These are phyloP conservation scores for Ampelomyces quisqualis DNA, from an alignment of 2,329 filamentous ascomycete species.

Conservation along the genomic window DNA sequence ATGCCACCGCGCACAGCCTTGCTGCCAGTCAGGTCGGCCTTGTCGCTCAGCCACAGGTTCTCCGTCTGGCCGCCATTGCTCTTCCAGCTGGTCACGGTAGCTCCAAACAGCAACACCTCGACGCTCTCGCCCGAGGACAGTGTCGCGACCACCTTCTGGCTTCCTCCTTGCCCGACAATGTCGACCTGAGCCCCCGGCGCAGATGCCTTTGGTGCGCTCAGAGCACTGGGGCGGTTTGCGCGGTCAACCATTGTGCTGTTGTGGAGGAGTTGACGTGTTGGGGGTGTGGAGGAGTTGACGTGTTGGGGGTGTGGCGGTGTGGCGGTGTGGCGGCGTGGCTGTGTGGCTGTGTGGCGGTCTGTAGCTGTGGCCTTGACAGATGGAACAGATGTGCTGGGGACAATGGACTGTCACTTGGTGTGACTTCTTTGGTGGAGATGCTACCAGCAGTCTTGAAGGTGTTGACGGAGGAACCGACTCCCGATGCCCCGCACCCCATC, in stretches of 20 bases:
- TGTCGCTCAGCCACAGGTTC: constrained; percentile 83
- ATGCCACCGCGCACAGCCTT: constrained; percentile 92
- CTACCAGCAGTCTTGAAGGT: too few species aligned
- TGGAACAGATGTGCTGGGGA: too few species aligned
- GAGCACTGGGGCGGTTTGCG: constrained; percentile 76
- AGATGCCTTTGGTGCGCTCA: constrained; percentile 61
- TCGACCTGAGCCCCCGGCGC: constrained; percentile 68
- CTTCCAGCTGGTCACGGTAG: constrained; percentile 93
- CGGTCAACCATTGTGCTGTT: constrained; percentile 69
- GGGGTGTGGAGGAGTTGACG: too few species aligned
- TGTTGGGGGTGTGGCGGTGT: constrained; percentile 8
- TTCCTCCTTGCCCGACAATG: constrained; percentile 71
- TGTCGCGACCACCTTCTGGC: constrained; percentile 71
- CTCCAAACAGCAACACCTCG: constrained; percentile 83
- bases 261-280: constrained; percentile 6
- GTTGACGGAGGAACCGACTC: too few species aligned
- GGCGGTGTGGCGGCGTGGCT: too few species aligned
- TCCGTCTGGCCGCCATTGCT: constrained; percentile 69
- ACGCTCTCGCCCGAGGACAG: constrained; percentile 86
- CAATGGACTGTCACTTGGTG: too few species aligned
- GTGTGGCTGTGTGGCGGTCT: too few species aligned
- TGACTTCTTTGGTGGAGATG: too few species aligned
- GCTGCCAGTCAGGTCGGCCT: constrained; percentile 76
- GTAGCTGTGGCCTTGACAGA: too few species aligned
- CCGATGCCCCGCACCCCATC: too few species aligned